These are phyloP conservation scores for Entoloma clypeatum DNA, from an alignment of 1,284 basidiomycete species.

Conservation along the genomic window DNA sequence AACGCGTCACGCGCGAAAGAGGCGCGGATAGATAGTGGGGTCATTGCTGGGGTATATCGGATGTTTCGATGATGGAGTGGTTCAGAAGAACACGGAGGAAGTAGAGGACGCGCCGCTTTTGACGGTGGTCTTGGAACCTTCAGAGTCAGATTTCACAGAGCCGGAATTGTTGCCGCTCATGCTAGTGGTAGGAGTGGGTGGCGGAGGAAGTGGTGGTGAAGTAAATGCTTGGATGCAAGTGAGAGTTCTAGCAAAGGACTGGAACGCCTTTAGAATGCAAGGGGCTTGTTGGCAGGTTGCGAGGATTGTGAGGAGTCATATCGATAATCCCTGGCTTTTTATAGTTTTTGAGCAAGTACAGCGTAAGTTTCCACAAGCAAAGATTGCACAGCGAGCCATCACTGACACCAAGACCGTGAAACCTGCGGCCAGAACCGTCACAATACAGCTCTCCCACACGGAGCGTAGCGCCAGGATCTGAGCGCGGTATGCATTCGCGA, in stretches of 20 bases:
- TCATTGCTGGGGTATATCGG: constrained; percentile 1
- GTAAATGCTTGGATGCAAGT: constrained; percentile 16
- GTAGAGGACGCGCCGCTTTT: constrained; percentile 40
- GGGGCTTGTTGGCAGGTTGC: constrained; percentile 10
- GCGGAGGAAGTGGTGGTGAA: neutral
- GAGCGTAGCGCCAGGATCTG: too few relatives aligned
- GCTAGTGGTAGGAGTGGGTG: constrained; percentile 14
- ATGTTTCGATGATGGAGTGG: constrained; percentile 3
- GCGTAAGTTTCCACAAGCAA: too few relatives aligned
- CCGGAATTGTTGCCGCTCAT: constrained; percentile 43
- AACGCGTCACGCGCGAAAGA: constrained; percentile 1
- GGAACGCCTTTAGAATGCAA: neutral
- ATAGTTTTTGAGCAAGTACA: too few relatives aligned
- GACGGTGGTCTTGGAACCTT: constrained; percentile 38
- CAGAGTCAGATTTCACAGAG: constrained; percentile 33
- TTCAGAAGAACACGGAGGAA: constrained; percentile 50
- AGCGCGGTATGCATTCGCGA: too few relatives aligned
- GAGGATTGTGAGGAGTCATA: constrained; percentile 28
- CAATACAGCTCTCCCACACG: too few relatives aligned
- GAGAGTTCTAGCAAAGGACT: constrained; percentile 4
- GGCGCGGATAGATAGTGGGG: constrained; percentile 5
- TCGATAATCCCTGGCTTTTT: constrained; percentile 16
- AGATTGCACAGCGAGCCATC: too few relatives aligned
- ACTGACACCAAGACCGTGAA: constrained; percentile 41
- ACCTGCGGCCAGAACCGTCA: constrained; percentile 32